These are phyloP conservation scores for Psidium guajava DNA, from an alignment of 345 rosid species.

Conservation along the genomic window DNA sequence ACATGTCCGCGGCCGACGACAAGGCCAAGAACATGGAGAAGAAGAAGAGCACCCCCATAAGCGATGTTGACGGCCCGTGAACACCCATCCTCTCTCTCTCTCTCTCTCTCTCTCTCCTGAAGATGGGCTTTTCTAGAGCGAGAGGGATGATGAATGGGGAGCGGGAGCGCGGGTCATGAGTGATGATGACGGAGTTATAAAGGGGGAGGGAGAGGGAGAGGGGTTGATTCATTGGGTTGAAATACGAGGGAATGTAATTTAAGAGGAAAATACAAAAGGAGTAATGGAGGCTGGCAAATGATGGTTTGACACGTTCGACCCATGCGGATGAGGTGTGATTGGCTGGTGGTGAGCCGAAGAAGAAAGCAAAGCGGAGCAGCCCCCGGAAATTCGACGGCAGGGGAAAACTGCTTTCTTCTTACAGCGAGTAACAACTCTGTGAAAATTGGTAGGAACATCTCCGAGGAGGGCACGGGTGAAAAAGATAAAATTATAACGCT, in stretches of 20 bases:
- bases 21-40: conserved; percentile 18
- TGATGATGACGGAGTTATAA: neutral
- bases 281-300: neutral
- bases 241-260: neutral
- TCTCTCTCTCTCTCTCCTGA: neutral
- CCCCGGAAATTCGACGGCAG: too few relatives aligned
- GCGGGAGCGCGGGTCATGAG: neutral
- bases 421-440: neutral
- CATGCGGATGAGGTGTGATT: neutral
- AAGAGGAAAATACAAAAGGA: neutral
- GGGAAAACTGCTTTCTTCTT: neutral
- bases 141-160: neutral
- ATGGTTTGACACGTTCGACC: neutral
- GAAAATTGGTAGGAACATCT: neutral
- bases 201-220: neutral
- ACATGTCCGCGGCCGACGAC: conserved; percentile 63
- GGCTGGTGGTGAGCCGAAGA: neutral
- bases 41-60: neutral
- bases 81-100: neutral
- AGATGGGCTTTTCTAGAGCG: neutral
- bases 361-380: neutral
- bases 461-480: too few relatives aligned
- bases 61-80: neutral
- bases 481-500: neutral
- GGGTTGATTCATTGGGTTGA: neutral